A percentile compares a stretch with the other conserved stretches of the same genome.
These are phyloP conservation scores for Isatis tinctoria DNA, from an alignment of 345 rosid species.

Conservation along the genomic window DNA sequence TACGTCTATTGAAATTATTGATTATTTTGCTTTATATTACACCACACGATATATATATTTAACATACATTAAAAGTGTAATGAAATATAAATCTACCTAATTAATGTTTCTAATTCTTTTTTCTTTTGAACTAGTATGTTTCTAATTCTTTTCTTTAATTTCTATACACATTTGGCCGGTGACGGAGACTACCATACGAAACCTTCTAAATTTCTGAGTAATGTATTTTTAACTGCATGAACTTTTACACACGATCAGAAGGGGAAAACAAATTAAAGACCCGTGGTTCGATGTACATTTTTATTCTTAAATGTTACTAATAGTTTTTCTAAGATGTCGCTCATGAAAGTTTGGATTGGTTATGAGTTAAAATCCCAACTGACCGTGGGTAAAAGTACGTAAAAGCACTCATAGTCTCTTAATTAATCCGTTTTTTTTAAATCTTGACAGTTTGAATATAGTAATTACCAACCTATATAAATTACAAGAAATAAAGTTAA, in stretches of 20 bases:
- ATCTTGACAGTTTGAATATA: not conserved
- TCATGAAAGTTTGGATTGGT: not conserved
- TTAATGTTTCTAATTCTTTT: no score
- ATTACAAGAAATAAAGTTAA: not conserved
- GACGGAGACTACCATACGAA: not conserved
- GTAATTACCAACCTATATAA: not conserved
- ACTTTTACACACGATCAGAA: not conserved
- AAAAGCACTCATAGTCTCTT: no score
- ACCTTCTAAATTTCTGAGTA: not conserved
- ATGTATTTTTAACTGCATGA: not conserved
- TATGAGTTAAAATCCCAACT: not conserved
- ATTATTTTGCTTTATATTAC: no score
- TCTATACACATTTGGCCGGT: not conserved
- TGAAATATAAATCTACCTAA: no score
- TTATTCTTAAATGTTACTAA: not conserved
- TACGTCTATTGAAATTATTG: not conserved
- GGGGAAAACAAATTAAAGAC: not conserved
- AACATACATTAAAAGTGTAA: not conserved
- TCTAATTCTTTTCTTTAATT: not conserved
- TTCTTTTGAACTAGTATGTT: no score
- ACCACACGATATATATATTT: not conserved
- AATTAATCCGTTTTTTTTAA: no score
- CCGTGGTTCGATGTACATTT: not conserved
- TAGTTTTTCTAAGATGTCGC: not conserved
- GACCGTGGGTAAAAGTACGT: no score